Percentiles rank a stretch among this genome's conserved stretches.
Evolutionary conservation across 177 flowering plant genomes (phyloP).

Genomic region (Tripterygium wilfordii): DNA sequence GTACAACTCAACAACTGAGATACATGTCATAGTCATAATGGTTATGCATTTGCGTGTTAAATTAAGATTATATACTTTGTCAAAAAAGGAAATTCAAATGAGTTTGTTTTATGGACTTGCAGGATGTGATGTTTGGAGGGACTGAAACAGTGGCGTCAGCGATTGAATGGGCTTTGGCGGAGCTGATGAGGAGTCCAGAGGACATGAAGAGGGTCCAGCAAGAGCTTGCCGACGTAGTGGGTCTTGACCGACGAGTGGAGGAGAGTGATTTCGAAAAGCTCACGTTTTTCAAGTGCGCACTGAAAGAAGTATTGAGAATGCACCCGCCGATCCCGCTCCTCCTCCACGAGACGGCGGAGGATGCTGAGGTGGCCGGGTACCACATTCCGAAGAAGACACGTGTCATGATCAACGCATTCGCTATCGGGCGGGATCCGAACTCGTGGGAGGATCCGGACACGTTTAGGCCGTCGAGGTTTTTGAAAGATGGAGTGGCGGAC

Average conservation of each 20-base stretch:
- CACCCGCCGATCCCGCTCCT: slow-evolving; percentile 36
- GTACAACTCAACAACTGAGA: no score
- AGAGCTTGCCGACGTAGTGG: slow-evolving; percentile 28
- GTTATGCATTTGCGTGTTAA: no score
- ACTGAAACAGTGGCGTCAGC: slow-evolving; percentile 42
- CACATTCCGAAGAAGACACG: slow-evolving; percentile 17
- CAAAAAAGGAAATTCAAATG: background rate
- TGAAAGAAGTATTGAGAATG: slow-evolving; percentile 27
- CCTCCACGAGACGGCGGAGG: slow-evolving; percentile 31
- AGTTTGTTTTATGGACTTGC: background rate
- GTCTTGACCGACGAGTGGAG: slow-evolving; percentile 17
- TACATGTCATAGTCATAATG: no score
- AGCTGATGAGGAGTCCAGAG: slow-evolving; percentile 31
- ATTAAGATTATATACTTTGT: no score
- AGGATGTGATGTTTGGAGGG: slow-evolving; percentile 46
- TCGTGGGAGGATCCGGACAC: slow-evolving; percentile 26
- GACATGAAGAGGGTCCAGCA: slow-evolving; percentile 27
- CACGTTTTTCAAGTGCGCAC: slow-evolving; percentile 13
- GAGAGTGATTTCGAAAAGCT: slow-evolving; percentile 24
- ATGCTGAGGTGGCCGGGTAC: slow-evolving; percentile 23
- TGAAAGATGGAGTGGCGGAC: slow-evolving; percentile 17
- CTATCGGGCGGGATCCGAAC: slow-evolving; percentile 23
- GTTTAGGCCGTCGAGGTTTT: slow-evolving; percentile 22
- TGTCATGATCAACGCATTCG: slow-evolving; percentile 30
- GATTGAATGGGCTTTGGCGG: slow-evolving; percentile 48